These are phyloP conservation scores for Ophiostoma ips DNA, from an alignment of 2,329 filamentous ascomycete species.

Conservation along the genomic window DNA sequence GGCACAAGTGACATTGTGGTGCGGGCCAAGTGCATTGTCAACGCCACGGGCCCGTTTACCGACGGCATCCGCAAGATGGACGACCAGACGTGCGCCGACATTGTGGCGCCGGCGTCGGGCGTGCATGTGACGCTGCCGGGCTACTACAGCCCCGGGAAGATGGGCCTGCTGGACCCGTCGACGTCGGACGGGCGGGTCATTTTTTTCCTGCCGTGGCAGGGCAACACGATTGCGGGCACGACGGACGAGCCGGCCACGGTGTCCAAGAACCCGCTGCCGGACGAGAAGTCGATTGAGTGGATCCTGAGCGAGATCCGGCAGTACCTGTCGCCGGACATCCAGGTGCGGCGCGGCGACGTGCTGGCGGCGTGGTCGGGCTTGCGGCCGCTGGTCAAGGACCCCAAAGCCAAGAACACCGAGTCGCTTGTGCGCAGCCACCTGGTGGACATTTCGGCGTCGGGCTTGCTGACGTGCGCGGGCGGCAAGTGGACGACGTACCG, in stretches of 20 bases:
- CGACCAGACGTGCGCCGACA: slow-evolving; percentile 53
- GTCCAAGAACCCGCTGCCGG: slow-evolving; percentile 54
- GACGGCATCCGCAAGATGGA: slow-evolving; percentile 73
- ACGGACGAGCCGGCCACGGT: slow-evolving; percentile 62
- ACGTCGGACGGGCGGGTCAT: slow-evolving; percentile 78
- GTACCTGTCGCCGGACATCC: slow-evolving; percentile 62
- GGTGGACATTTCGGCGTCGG: slow-evolving; percentile 58
- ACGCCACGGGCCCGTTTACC: slow-evolving; percentile 70
- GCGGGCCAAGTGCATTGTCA: slow-evolving; percentile 66
- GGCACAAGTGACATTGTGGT: slow-evolving; percentile 48
- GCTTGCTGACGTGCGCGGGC: slow-evolving; percentile 65
- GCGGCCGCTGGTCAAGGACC: slow-evolving; percentile 65
- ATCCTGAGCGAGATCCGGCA: slow-evolving; percentile 66
- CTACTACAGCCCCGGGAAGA: slow-evolving; percentile 63
- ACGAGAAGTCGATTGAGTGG: slow-evolving; percentile 68
- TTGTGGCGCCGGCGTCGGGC: slow-evolving; percentile 67
- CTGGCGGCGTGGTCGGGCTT: slow-evolving; percentile 68
- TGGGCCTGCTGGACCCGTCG: slow-evolving; percentile 68
- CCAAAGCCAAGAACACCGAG: slow-evolving; percentile 68
- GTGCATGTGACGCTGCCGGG: slow-evolving; percentile 73
- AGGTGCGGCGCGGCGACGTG: slow-evolving; percentile 59
- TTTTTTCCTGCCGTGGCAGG: slow-evolving; percentile 78
- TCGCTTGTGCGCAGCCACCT: slow-evolving; percentile 73
- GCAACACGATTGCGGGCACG: slow-evolving; percentile 72
- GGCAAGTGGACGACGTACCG: slow-evolving; percentile 85